Conservation (phyloP, 768 basidiomycete species). For the Tricholoma saponaceum region DNA sequence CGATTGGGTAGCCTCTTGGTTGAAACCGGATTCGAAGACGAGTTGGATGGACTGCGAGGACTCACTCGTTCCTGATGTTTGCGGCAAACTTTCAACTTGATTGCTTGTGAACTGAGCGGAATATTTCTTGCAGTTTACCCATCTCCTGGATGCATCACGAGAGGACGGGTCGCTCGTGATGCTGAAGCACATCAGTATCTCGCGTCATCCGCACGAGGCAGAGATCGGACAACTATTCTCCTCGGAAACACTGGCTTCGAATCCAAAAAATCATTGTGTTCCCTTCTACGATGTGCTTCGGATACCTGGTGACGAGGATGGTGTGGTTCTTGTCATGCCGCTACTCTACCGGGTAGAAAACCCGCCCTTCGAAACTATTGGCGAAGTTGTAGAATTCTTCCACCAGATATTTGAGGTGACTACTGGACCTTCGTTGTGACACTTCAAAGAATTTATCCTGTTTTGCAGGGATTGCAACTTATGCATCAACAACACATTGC, state of each 20-base stretch:
- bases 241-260: background rate
- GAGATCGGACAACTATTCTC: conserved; percentile 23
- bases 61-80: too few relatives aligned
- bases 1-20: too few relatives aligned
- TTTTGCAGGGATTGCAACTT: conserved; percentile 28
- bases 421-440: background rate
- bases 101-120: too few relatives aligned
- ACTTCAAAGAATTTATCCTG: background rate
- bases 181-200: too few relatives aligned
- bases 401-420: conserved; percentile 27
- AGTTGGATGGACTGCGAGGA: too few relatives aligned
- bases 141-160: too few relatives aligned
- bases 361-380: conserved; percentile 25
- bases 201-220: conserved; percentile 20
- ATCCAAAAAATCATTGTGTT: conserved; percentile 25
- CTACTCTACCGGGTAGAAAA: conserved; percentile 7
- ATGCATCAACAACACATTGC: conserved; percentile 30
- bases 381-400: conserved; percentile 29
- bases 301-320: conserved; percentile 14
- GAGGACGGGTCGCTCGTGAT: too few relatives aligned
- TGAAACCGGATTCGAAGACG: too few relatives aligned
- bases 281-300: conserved; percentile 20
- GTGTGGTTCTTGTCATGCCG: conserved; percentile 19
- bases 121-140: too few relatives aligned
- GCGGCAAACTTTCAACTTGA: too few relatives aligned